Conservation (phyloP, 306 rosid species). For the Nissolia schottii region DNA sequence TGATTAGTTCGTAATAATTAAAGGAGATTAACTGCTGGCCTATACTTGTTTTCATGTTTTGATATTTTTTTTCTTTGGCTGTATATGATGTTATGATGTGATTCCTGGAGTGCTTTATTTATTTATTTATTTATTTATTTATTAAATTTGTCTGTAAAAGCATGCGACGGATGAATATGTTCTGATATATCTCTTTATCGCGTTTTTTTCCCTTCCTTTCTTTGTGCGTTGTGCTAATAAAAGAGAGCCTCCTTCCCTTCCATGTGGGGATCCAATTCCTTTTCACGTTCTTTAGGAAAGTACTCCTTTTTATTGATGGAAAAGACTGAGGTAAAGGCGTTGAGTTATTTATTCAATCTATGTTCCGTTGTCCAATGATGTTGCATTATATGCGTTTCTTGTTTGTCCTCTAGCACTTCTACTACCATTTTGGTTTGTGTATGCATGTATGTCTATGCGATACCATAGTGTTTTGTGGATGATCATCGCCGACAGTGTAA, state of each 20-base stretch:
- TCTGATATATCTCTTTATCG: background rate
- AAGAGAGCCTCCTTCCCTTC: background rate
- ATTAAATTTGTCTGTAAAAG: background rate
- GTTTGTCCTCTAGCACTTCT: background rate
- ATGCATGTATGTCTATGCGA: too few species aligned
- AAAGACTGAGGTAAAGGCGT: conserved; percentile 20
- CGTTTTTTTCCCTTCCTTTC: conserved; percentile 3
- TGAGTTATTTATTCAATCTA: conserved; percentile 4
- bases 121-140: background rate
- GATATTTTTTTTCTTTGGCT: background rate
- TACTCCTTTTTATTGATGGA: background rate
- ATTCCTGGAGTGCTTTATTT: conserved; percentile 12
- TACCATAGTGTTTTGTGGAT: background rate
- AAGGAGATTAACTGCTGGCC: background rate
- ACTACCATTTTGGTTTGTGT: background rate
- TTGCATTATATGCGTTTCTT: conserved; percentile 6
- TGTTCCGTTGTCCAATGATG: background rate
- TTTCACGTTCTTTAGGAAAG: conserved; percentile 11
- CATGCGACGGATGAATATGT: background rate
- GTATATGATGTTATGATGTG: background rate
- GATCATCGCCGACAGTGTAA: conserved; percentile 29
- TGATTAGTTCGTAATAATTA: background rate
- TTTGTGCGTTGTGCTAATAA: conserved; percentile 10
- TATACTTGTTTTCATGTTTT: background rate
- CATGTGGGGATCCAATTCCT: conserved; percentile 3